Base-by-base conservation (phyloP, 1,139 yeast species). In the Yamadazyma sp. region DNA sequence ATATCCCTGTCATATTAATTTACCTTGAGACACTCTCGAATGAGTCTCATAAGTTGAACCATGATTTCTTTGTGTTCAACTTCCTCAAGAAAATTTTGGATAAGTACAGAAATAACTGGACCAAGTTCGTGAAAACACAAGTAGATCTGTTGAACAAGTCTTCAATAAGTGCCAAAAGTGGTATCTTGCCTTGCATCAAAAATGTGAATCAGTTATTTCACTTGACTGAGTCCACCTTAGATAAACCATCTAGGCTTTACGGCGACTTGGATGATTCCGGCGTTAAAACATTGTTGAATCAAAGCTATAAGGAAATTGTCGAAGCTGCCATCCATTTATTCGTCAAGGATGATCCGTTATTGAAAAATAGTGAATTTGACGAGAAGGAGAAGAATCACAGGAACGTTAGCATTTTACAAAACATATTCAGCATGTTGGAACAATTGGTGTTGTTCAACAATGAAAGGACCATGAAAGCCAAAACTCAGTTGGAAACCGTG, bases 391-490 rank as follows among this genome's bases (percentile, higher is more conserved):
- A 73, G 45, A 73, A 76, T 25, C 71, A 78, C 51, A 68, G 81
- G 42, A 78, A 79, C 48, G 73, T 84, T 20, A 73, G 81, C 39
- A 68, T 83, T 49, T 64, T 85, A 34, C 82, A 82, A 48, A 86
- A 86, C 53, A 70, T 80, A 49, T 75, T 77, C 51, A 76, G 77
- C 57, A 59, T 84, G 26, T 59, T 70, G 29, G 85, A 81, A 42
- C 78, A 76, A 35, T 59, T 78, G 34, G 55, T 59, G 5, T 57
- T 58, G 8, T 56, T 67, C 39, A 61, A 56, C 26, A 53, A 60
- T 15, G 54, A 53, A 26, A 42, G 53, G 31, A 59, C 60, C 13
- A 59, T 56, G 18, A 61, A 64, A 35, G 64, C 80, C 61, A 70
- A 68, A 38, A 51, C 50, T 2, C 74, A 76, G 46, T 61, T 78